A percentile compares a stretch with the other conserved stretches of the same genome.
Evolutionary conservation across 2,329 filamentous ascomycete genomes (phyloP).

Genomic region (Colletotrichum somersetense): DNA sequence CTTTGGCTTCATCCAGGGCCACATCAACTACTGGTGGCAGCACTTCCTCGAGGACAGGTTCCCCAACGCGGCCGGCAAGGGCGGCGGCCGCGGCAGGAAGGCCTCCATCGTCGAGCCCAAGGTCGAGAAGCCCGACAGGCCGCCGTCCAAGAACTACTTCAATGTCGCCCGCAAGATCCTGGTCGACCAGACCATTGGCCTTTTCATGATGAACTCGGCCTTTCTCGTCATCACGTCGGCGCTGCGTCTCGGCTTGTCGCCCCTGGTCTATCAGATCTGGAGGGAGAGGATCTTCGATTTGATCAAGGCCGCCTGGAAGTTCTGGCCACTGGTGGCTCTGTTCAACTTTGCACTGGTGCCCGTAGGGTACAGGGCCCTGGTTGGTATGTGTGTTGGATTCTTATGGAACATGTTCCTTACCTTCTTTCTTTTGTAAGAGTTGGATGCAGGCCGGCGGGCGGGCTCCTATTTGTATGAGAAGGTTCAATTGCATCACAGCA

Average conservation of each 20-base stretch:
- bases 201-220: constrained; percentile 50
- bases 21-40: constrained; percentile 53
- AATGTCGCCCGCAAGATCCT: constrained; percentile 52
- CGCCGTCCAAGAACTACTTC: constrained; percentile 46
- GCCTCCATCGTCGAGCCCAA: constrained; percentile 32
- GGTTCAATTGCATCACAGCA: constrained; percentile 21
- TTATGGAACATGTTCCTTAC: constrained; percentile 55
- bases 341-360: constrained; percentile 54
- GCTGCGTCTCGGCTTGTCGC: constrained; percentile 47
- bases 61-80: constrained; percentile 46
- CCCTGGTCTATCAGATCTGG: constrained; percentile 47
- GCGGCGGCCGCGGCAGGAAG: constrained; percentile 9
- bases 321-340: constrained; percentile 53
- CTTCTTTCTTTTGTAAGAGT: constrained; percentile 47
- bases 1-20: constrained; percentile 52
- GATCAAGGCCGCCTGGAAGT: constrained; percentile 53
- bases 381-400: constrained; percentile 53
- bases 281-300: constrained; percentile 48
- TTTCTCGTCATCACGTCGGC: constrained; percentile 54
- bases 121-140: constrained; percentile 40
- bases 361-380: constrained; percentile 52
- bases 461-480: constrained; percentile 2
- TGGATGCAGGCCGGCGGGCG: background rate
- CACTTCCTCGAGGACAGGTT: constrained; percentile 53
- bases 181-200: constrained; percentile 53